A percentile compares a stretch with the other conserved stretches of the same genome.
These are phyloP conservation scores for Abelmoschus esculentus DNA, from an alignment of 345 rosid genomes.

Conservation along the genomic window DNA sequence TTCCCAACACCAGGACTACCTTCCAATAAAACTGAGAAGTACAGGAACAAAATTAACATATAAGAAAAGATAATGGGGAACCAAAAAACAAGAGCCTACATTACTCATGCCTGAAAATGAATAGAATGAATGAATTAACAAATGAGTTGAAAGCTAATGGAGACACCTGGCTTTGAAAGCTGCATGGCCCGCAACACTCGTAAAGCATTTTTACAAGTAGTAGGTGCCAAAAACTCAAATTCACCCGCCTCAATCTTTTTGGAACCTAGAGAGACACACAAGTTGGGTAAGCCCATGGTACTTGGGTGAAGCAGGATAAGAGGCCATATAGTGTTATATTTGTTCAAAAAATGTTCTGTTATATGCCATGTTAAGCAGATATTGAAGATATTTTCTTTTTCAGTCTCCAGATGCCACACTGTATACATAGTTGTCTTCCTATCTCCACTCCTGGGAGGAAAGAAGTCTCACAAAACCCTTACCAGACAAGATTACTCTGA, in stretches of 20 bases:
- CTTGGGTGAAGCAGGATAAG: not conserved
- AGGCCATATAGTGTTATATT: not conserved
- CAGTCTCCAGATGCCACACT: not conserved
- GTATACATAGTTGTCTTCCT: not conserved
- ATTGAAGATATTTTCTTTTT: not conserved
- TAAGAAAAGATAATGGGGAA: slow-evolving; percentile 8
- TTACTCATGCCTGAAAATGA: not conserved
- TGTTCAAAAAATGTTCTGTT: not conserved
- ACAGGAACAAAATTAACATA: not conserved
- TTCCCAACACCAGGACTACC: slow-evolving; percentile 99
- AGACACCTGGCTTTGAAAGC: slow-evolving; percentile 66
- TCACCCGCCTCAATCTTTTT: slow-evolving; percentile 42
- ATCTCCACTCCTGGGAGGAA: not conserved
- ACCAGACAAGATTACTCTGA: not conserved
- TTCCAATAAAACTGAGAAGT: slow-evolving; percentile 65
- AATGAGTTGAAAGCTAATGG: no score
- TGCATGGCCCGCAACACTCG: slow-evolving; percentile 93
- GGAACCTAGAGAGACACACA: slow-evolving; percentile 33
- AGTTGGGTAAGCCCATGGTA: not conserved
- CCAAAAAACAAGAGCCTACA: slow-evolving; percentile 2
- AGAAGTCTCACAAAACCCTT: not conserved
- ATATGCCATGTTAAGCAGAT: not conserved
- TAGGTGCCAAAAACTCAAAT: slow-evolving; percentile 86
- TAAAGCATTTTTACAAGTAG: slow-evolving; percentile 73
- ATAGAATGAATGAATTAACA: not conserved